Evolutionary conservation across 2,329 filamentous ascomycete genomes (phyloP).

Genomic region (Cordyceps sp.): DNA sequence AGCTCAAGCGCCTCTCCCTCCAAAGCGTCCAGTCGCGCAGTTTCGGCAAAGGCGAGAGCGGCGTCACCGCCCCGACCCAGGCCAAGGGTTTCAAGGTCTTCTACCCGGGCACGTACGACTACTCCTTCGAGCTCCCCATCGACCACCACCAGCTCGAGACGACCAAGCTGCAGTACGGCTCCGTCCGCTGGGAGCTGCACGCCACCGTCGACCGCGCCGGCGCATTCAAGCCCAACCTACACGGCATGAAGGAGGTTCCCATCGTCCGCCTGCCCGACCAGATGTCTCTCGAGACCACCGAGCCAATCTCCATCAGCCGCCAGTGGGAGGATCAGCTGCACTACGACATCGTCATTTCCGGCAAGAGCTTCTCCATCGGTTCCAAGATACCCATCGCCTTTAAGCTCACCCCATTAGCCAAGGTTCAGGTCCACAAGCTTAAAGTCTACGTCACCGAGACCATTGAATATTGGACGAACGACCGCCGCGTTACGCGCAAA

Average conservation of each 20-base stretch:
- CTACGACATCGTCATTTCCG: conserved; percentile 91
- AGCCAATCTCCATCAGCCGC: conserved; percentile 83
- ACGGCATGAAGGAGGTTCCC: conserved; percentile 65
- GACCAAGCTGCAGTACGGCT: conserved; percentile 72
- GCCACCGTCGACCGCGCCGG: conserved; percentile 73
- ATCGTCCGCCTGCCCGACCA: conserved; percentile 78
- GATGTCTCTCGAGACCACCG: conserved; percentile 74
- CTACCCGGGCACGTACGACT: conserved; percentile 51
- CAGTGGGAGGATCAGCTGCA: conserved; percentile 93
- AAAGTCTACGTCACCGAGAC: conserved; percentile 86
- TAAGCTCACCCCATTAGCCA: conserved; percentile 81
- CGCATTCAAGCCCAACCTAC: conserved; percentile 75
- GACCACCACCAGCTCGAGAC: conserved; percentile 82
- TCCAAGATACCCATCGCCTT: conserved; percentile 83
- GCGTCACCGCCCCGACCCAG: conserved; percentile 40
- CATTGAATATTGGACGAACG: conserved; percentile 77
- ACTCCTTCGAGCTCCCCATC: conserved; percentile 72
- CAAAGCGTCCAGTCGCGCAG: conserved; percentile 71
- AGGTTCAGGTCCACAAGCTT: conserved; percentile 83
- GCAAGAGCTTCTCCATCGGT: conserved; percentile 84
- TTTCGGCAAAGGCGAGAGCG: conserved; percentile 63
- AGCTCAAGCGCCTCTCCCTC: conserved; percentile 54
- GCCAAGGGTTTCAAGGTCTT: conserved; percentile 75
- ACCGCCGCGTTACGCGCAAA: conserved; percentile 70
- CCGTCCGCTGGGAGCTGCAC: conserved; percentile 76